A percentile compares a stretch with the other conserved stretches of the same genome.
Conservation (phyloP, 2,329 filamentous ascomycete species). For the Botrytis fabae region DNA sequence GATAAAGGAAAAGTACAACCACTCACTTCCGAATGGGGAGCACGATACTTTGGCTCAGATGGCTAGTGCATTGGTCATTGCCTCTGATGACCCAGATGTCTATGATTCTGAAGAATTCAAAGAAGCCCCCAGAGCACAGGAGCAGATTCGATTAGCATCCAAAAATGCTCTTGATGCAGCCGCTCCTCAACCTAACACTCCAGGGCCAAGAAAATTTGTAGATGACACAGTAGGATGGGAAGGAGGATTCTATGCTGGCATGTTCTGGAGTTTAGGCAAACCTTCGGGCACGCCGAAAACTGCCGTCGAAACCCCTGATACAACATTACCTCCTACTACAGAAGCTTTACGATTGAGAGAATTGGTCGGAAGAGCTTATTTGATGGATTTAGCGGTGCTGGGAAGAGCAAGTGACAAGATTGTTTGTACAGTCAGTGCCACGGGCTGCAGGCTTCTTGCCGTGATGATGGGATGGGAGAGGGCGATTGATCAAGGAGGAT, state of each 20-base stretch:
- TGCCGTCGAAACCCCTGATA: constrained; percentile 41
- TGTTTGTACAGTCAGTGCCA: constrained; percentile 74
- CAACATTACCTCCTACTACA: constrained; percentile 41
- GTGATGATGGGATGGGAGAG: constrained; percentile 87
- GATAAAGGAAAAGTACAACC: constrained; percentile 52
- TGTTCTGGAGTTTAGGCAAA: constrained; percentile 75
- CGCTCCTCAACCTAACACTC: constrained; percentile 39
- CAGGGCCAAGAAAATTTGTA: constrained; percentile 63
- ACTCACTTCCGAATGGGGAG: constrained; percentile 38
- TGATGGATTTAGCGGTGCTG: constrained; percentile 77
- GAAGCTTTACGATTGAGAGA: constrained; percentile 66
- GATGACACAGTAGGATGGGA: constrained; percentile 84
- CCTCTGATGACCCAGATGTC: constrained; percentile 79
- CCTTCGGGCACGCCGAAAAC: constrained; percentile 42
- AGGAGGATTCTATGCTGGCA: constrained; percentile 77
- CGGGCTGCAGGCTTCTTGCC: constrained; percentile 70
- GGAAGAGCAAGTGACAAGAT: constrained; percentile 66
- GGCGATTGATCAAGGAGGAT: constrained; percentile 59
- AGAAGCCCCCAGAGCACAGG: constrained; percentile 63
- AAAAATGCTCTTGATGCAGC: constrained; percentile 52
- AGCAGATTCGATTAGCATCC: constrained; percentile 72
- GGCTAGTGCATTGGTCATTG: constrained; percentile 59
- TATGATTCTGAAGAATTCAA: constrained; percentile 65
- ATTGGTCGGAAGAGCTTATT: constrained; percentile 75
- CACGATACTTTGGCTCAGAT: constrained; percentile 44